Conservation (phyloP, 2,329 filamentous ascomycete species). For the Microdochium paspali region DNA sequence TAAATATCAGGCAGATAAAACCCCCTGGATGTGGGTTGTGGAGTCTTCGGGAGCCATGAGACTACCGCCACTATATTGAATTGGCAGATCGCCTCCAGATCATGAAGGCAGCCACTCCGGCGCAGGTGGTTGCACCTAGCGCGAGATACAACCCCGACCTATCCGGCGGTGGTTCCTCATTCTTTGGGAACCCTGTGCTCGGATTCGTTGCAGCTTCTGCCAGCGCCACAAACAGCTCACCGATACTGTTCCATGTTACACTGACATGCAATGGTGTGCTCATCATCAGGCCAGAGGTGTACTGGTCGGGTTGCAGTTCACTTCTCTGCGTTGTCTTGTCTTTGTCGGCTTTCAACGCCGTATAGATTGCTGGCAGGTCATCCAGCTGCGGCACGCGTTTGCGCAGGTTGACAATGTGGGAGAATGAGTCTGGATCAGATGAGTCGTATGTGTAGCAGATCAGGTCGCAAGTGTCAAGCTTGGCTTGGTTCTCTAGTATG, state of each 20-base stretch:
- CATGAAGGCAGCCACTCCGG: slow-evolving; percentile 53
- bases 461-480: slow-evolving; percentile 86
- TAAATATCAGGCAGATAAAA: neutral
- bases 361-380: slow-evolving; percentile 84
- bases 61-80: slow-evolving; percentile 14
- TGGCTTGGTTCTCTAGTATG: slow-evolving; percentile 82
- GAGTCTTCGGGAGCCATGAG: neutral
- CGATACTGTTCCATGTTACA: slow-evolving; percentile 88
- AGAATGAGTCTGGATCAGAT: slow-evolving; percentile 90
- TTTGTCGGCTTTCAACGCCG: slow-evolving; percentile 86
- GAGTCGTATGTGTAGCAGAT: slow-evolving; percentile 96
- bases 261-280: slow-evolving; percentile 87
- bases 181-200: slow-evolving; percentile 79
- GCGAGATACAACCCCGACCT: slow-evolving; percentile 80
- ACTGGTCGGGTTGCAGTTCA: slow-evolving; percentile 84
- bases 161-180: slow-evolving; percentile 76
- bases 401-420: slow-evolving; percentile 77
- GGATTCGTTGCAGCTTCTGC: slow-evolving; percentile 90
- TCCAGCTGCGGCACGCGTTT: slow-evolving; percentile 74
- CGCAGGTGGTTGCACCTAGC: slow-evolving; percentile 61
- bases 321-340: slow-evolving; percentile 96
- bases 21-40: no score
- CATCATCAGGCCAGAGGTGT: slow-evolving; percentile 79
- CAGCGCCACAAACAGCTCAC: slow-evolving; percentile 83
- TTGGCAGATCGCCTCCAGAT: slow-evolving; percentile 53